Evolutionary conservation across 2,329 filamentous ascomycete genomes (phyloP), one percentile per base, ranked within the genome.

Genomic region (Pestalotiopsis sp.): DNA sequence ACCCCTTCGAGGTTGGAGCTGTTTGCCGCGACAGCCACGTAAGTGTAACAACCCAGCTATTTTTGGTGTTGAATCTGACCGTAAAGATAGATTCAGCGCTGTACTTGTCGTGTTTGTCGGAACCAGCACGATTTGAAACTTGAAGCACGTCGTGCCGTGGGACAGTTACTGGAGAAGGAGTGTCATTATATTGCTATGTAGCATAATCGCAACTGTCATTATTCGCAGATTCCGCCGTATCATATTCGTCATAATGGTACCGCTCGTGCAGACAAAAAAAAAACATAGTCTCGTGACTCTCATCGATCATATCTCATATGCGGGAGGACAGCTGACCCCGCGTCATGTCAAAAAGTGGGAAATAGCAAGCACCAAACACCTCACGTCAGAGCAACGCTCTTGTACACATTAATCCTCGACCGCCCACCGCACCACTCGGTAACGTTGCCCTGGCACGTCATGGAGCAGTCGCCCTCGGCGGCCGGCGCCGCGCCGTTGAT

Each of bases 341-440:
- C 44, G 17, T 20, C 17, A 3, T n/a, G 1, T n/a, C 13, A 52
- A 52, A 52, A 52, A 52, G n/a, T 26, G 2, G 24, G 24, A 24
- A 24, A 24, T 24, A 24, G 3, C 24, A 30, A 30, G 0, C 30
- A 30, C 5, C 30, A 30, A 30, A 2, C 1, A n/a, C n/a, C 6
- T 52, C 17, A 52, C 56, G 11, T 6, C 56, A 35, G 11, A 26
- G 11, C 11, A 3, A 35, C n/a, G 58, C 58, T 35, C 30, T 35
- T 67, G 30, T 71, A 70, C 5, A 71, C 62, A 63, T 57, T 68
- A 20, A 70, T 38, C n/a, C 68, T 64, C 17, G 44, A 66, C 44
- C 67, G 62, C 3, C 66, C 68, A 55, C 69, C 69, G 48, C 69
- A 71, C 65, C 66, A 70, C 40, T 71, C 68, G 1, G 66, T 71